Percentiles rank a stretch among this genome's conserved stretches.
Evolutionary conservation across 2,329 filamentous ascomycete species (phyloP).

Genomic region (Dactylella cylindrospora): DNA sequence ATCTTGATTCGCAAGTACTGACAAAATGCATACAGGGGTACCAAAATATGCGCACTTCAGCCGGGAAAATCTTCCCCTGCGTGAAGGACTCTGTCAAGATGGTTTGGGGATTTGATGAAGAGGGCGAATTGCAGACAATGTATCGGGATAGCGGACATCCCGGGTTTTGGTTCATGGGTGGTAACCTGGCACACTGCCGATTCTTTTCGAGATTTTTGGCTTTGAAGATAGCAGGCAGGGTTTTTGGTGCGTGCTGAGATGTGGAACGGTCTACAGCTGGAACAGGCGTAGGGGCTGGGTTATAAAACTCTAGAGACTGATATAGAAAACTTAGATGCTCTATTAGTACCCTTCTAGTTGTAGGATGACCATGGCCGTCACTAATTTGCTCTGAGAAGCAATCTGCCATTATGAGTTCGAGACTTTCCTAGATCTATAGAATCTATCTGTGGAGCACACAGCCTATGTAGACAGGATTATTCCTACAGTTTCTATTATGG

Average conservation of each 20-base stretch:
- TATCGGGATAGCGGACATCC: slow-evolving; percentile 65
- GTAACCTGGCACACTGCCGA: slow-evolving; percentile 64
- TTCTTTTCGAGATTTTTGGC: slow-evolving; percentile 61
- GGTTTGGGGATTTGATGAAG: slow-evolving; percentile 64
- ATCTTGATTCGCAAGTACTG: slow-evolving; percentile 45
- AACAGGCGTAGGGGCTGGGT: no score
- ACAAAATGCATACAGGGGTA: slow-evolving; percentile 57
- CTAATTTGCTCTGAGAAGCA: no score
- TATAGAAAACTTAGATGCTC: no score
- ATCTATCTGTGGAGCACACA: not conserved
- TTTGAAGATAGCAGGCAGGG: slow-evolving; percentile 53
- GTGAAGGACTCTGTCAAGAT: slow-evolving; percentile 62
- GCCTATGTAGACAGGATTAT: no score
- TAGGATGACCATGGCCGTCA: no score
- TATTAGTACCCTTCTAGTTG: no score
- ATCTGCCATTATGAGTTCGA: no score
- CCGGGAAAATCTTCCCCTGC: slow-evolving; percentile 62
- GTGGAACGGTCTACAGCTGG: no score
- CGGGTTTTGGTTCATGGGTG: slow-evolving; percentile 67
- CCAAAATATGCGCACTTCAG: slow-evolving; percentile 67
- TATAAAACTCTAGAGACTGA: no score
- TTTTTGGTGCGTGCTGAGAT: no score
- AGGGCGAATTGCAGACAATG: slow-evolving; percentile 60
- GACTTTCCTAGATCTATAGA: not conserved
- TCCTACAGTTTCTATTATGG: not conserved